Percentiles rank a stretch among this genome's conserved stretches.
These are phyloP conservation scores for Pythium rishiriense DNA, from an alignment of 352 stramenopile species.

Conservation along the genomic window DNA sequence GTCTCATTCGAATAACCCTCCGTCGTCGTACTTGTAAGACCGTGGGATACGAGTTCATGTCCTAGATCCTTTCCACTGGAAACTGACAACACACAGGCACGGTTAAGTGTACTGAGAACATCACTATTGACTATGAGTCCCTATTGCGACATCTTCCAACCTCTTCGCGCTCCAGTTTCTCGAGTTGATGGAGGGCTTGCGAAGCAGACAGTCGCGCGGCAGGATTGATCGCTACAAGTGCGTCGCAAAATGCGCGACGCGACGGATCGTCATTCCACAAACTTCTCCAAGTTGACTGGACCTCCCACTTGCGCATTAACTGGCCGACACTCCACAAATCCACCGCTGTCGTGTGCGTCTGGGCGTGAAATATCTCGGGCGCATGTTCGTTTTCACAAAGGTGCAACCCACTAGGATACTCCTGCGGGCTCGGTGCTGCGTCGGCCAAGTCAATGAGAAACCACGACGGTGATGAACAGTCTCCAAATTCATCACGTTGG, in stretches of 20 bases:
- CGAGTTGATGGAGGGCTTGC: not conserved
- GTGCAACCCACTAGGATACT: not conserved
- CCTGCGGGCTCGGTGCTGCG: not conserved
- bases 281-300: not conserved
- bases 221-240: not conserved
- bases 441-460: not conserved
- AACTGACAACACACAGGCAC: no score
- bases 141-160: not conserved
- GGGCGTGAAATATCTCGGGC: not conserved
- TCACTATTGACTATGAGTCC: no score
- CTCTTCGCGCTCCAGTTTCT: not conserved
- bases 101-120: no score
- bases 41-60: no score
- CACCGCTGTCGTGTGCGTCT: not conserved
- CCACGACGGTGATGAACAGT: not conserved
- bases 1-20: no score
- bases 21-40: no score
- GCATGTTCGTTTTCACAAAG: not conserved
- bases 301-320: not conserved
- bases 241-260: not conserved
- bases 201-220: not conserved
- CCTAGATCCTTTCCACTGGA: no score
- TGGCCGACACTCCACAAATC: not conserved
- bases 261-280: not conserved
- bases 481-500: constrained; percentile 1